A percentile compares a stretch with the other conserved stretches of the same genome.
phyloP scores from a whole-genome alignment of 2,329 filamentous ascomycete genomes.

The Kalmusia sp. region DNA sequence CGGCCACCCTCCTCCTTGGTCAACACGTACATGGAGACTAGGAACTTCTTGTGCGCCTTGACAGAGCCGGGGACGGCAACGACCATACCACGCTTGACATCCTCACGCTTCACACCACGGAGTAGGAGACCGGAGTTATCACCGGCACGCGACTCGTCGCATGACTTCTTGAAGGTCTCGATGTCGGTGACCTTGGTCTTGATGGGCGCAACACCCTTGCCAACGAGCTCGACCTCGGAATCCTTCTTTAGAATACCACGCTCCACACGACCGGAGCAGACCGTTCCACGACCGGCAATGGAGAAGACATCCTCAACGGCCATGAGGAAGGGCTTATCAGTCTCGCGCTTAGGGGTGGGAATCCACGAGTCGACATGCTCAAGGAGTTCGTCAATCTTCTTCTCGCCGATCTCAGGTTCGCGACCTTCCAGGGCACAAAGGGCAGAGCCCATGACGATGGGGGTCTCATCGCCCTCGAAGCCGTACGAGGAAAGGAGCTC shows the following conservation, averaged over 20 bases:
- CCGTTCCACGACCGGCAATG: conserved; percentile 84
- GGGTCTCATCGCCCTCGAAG: conserved; percentile 97
- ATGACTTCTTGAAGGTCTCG: conserved; percentile 99
- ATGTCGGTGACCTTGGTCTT: conserved; percentile 99
- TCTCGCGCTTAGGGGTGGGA: conserved; percentile 89
- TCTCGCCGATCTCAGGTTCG: conserved; percentile 81
- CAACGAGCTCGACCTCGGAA: conserved; percentile 91
- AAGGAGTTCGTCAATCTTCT: conserved; percentile 92
- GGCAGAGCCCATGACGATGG: conserved; percentile 95
- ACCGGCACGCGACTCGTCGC: conserved; percentile 92
- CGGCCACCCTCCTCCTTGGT: conserved; percentile 98
- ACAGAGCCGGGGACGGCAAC: conserved; percentile 81
- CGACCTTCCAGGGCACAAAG: conserved; percentile 91
- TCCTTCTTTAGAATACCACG: conserved; percentile 94
- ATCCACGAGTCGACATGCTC: conserved; percentile 94
- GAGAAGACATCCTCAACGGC: conserved; percentile 78
- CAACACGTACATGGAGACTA: conserved; percentile 95
- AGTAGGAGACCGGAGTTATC: conserved; percentile 98
- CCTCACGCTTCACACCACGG: conserved; percentile 94
- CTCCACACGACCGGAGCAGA: conserved; percentile 96
- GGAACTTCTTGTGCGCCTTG: conserved; percentile 89
- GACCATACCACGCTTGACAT: conserved; percentile 94
- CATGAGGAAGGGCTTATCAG: conserved; percentile 99
- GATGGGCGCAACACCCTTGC: conserved; percentile 80
- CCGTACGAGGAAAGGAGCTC: conserved; percentile 92